Percentiles rank a stretch among this genome's conserved stretches.
Evolutionary conservation across 1,139 yeast species (phyloP).

Genomic region (Blastobotrys ciferrii): DNA sequence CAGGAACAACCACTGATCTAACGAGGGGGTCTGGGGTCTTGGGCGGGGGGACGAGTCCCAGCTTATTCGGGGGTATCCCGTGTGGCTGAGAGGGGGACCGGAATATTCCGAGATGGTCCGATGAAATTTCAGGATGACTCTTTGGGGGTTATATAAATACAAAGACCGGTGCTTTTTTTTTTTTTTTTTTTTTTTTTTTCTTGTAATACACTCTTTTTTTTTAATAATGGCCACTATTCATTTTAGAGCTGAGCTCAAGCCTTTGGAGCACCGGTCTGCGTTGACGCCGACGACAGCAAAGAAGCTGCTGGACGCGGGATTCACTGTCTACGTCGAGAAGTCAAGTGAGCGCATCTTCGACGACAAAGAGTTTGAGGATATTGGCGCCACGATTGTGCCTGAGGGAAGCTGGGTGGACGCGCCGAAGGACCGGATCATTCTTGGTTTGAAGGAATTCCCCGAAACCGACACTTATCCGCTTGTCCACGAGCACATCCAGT

Average conservation of each 20-base stretch:
- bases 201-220: neutral
- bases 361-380: slow-evolving; percentile 67
- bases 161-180: neutral
- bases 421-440: slow-evolving; percentile 82
- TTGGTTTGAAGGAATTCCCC: slow-evolving; percentile 94
- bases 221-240: slow-evolving; percentile 42
- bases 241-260: slow-evolving; percentile 96
- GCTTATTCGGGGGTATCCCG: neutral
- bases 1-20: too few species aligned
- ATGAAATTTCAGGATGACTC: neutral
- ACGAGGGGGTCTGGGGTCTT: too few species aligned
- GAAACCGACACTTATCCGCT: slow-evolving; percentile 86
- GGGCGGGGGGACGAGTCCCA: too few species aligned
- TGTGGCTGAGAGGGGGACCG: neutral
- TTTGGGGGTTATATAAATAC: neutral
- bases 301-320: slow-evolving; percentile 82
- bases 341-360: slow-evolving; percentile 79
- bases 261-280: slow-evolving; percentile 95
- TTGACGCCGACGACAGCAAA: slow-evolving; percentile 89
- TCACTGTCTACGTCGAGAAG: slow-evolving; percentile 82
- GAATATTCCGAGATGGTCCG: neutral
- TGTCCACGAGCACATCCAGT: slow-evolving; percentile 92
- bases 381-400: slow-evolving; percentile 86
- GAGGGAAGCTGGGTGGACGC: slow-evolving; percentile 91
- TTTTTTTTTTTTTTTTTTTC: neutral